A percentile compares a stretch with the other conserved stretches of the same genome.
Conservation (phyloP, 1,139 yeast species). For the Arxiozyma bovina region DNA sequence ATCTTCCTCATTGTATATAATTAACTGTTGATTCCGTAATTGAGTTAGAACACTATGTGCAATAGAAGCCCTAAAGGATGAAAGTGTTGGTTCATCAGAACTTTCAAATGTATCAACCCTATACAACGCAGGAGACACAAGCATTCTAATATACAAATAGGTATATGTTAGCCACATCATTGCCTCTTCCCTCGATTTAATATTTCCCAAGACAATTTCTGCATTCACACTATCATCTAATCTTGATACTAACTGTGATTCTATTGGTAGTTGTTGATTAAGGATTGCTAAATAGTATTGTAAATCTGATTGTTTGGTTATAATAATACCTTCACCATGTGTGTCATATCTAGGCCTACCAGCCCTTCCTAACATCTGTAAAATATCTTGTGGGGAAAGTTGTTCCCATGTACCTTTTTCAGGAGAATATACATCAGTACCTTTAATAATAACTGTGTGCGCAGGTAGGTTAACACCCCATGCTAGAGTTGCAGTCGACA, state of each 20-base stretch:
- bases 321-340: conserved; percentile 88
- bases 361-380: conserved; percentile 96
- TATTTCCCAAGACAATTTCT: conserved; percentile 69
- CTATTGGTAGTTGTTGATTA: conserved; percentile 87
- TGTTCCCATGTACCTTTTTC: conserved; percentile 84
- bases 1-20: conserved; percentile 45
- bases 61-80: conserved; percentile 53
- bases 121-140: conserved; percentile 61
- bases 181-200: conserved; percentile 55
- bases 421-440: conserved; percentile 90
- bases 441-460: conserved; percentile 89
- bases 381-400: conserved; percentile 83
- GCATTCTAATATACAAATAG: conserved; percentile 75
- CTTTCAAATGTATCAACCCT: conserved; percentile 53
- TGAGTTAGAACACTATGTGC: conserved; percentile 65
- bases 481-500: conserved; percentile 91
- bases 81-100: conserved; percentile 41
- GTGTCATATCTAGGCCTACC: conserved; percentile 93
- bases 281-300: conserved; percentile 82
- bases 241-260: conserved; percentile 69
- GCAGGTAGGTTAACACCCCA: conserved; percentile 99
- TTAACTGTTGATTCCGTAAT: conserved; percentile 47
- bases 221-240: conserved; percentile 77
- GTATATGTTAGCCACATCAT: conserved; percentile 73
- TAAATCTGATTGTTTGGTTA: conserved; percentile 77